phyloP scores from a whole-genome alignment of 2,329 filamentous ascomycete species.

The Neospermospora avenae region DNA sequence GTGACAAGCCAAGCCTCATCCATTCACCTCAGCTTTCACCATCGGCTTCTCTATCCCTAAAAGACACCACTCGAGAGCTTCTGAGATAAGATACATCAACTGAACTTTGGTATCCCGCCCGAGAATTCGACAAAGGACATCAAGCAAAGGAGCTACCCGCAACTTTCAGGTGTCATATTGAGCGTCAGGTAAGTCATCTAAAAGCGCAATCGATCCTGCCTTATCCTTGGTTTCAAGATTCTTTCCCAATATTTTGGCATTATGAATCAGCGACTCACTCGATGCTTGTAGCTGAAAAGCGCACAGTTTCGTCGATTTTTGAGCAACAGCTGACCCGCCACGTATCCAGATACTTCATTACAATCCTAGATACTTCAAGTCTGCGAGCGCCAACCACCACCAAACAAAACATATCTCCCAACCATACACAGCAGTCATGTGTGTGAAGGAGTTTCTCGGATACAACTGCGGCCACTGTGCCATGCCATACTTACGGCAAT shows the following conservation, averaged over 20 bases:
- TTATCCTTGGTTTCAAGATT: background rate
- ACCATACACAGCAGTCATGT: slow-evolving; percentile 38
- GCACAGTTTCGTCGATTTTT: background rate
- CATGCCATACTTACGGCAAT: slow-evolving; percentile 39
- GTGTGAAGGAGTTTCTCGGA: slow-evolving; percentile 44
- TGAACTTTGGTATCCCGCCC: background rate
- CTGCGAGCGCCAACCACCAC: background rate
- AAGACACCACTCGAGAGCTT: background rate
- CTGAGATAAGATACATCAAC: no score
- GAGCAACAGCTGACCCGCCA: background rate
- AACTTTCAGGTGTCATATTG: background rate
- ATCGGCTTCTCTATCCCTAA: background rate
- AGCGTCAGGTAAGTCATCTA: background rate
- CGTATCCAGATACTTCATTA: background rate
- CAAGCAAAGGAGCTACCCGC: background rate
- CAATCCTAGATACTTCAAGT: background rate
- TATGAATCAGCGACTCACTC: background rate
- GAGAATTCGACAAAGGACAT: background rate
- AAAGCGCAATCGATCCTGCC: background rate
- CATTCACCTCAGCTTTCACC: background rate
- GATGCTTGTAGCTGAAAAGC: background rate
- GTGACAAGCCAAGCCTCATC: background rate
- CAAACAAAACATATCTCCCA: background rate
- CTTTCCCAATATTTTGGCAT: background rate
- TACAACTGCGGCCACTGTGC: slow-evolving; percentile 49